Conservation (phyloP, 2,329 filamentous ascomycete genomes). For the Dendryphion nanum region DNA sequence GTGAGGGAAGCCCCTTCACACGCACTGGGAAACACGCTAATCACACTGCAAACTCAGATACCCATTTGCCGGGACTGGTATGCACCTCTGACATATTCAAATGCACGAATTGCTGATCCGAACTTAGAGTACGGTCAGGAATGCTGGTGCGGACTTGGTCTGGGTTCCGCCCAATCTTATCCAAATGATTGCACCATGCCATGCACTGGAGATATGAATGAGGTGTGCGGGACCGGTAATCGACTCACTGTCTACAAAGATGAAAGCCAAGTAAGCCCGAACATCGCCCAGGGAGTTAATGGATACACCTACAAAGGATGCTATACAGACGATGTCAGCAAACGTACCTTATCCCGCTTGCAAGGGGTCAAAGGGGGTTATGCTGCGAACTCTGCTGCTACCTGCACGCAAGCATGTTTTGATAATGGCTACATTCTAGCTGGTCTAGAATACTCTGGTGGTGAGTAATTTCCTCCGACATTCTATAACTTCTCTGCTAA, state of each 20-base stretch:
- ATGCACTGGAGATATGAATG: constrained; percentile 13
- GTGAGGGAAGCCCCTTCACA: too few species aligned
- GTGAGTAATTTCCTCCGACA: background rate
- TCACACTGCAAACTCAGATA: background rate
- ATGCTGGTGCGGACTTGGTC: constrained; percentile 40
- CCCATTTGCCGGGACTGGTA: background rate
- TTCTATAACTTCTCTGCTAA: background rate
- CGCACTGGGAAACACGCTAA: too few species aligned
- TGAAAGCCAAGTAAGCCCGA: constrained; percentile 2
- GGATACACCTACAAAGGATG: constrained; percentile 24
- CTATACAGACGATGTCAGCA: constrained; percentile 15
- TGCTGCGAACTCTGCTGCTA: constrained; percentile 11
- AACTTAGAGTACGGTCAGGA: constrained; percentile 19
- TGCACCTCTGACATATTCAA: background rate
- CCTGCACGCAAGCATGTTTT: constrained; percentile 18
- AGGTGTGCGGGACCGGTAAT: constrained; percentile 15
- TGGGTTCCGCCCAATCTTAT: constrained; percentile 16
- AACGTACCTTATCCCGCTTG: constrained; percentile 13
- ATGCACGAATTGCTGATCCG: background rate
- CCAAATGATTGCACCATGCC: constrained; percentile 16
- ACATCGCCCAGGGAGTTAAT: constrained; percentile 10
- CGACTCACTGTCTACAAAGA: constrained; percentile 19
- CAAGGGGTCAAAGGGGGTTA: constrained; percentile 6
- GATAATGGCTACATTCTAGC: constrained; percentile 3
- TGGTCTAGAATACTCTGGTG: background rate